These are phyloP conservation scores for Calonectria crousiana DNA, from an alignment of 2,329 filamentous ascomycete genomes.

Conservation along the genomic window DNA sequence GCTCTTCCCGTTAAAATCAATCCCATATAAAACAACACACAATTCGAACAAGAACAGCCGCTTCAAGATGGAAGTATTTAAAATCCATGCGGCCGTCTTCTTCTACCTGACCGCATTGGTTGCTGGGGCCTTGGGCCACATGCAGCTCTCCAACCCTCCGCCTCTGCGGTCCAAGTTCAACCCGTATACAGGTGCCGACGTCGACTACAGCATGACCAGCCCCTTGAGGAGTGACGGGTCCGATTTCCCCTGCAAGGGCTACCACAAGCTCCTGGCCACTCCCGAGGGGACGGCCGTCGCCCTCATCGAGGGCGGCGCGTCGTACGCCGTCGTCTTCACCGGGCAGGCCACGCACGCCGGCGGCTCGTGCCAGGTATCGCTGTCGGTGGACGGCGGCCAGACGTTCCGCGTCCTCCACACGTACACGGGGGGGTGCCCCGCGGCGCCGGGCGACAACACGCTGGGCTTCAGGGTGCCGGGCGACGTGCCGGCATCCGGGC, in stretches of 20 bases:
- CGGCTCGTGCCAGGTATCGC: conserved; percentile 72
- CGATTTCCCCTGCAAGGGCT: conserved; percentile 81
- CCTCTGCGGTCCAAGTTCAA: conserved; percentile 65
- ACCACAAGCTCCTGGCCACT: conserved; percentile 50
- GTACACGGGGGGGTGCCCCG: conserved; percentile 52
- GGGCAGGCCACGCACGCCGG: conserved; percentile 67
- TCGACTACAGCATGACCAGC: conserved; percentile 78
- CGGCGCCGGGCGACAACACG: conserved; percentile 13
- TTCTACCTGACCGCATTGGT: background rate
- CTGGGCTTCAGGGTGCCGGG: conserved; percentile 65
- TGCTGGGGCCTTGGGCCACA: conserved; percentile 51
- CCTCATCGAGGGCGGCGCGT: conserved; percentile 64
- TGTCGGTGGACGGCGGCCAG: conserved; percentile 71
- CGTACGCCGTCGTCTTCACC: conserved; percentile 65
- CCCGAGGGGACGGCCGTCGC: conserved; percentile 57
- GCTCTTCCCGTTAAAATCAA: background rate
- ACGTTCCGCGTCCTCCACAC: conserved; percentile 66
- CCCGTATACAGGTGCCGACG: conserved; percentile 55
- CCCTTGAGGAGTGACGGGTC: conserved; percentile 71
- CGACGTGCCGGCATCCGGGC: conserved; percentile 59
- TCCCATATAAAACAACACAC: background rate
- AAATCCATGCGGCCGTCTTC: background rate
- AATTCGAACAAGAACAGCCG: no score
- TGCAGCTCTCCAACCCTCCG: conserved; percentile 63
- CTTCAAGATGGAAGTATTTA: background rate